Conservation (phyloP, 257 asterid genomes). For the Nicotiana benthamiana region DNA sequence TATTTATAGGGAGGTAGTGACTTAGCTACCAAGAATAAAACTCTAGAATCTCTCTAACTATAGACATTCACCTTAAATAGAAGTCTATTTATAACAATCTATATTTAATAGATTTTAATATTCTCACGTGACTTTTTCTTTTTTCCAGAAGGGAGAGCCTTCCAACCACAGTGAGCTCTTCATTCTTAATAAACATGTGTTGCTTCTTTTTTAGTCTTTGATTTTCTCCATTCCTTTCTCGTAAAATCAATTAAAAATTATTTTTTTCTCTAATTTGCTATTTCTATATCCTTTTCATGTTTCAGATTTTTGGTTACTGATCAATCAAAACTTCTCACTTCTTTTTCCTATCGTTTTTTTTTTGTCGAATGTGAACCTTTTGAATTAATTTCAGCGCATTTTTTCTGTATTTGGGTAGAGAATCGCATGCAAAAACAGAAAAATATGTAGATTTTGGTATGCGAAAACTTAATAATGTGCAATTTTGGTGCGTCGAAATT, state of each 20-base stretch:
- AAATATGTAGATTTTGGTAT: background rate
- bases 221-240: background rate
- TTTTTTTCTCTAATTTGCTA: background rate
- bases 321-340: background rate
- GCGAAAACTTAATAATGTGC: background rate
- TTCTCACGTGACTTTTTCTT: too few species aligned
- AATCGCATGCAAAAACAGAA: background rate
- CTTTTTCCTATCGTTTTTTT: too few species aligned
- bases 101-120: background rate
- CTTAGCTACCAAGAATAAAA: too few species aligned
- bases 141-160: background rate
- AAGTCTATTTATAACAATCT: too few species aligned
- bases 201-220: background rate
- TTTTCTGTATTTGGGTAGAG: background rate
- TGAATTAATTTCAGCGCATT: background rate
- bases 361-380: background rate
- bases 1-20: too few species aligned
- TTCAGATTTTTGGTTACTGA: background rate
- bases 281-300: background rate
- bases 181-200: background rate
- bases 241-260: too few species aligned
- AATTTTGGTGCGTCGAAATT: too few species aligned
- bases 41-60: too few species aligned
- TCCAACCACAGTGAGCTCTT: background rate
- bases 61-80: too few species aligned